Evolutionary conservation across 164 flowering plant genomes (phyloP), one percentile per base, ranked within the genome.

Genomic region (Platanus orientalis): DNA sequence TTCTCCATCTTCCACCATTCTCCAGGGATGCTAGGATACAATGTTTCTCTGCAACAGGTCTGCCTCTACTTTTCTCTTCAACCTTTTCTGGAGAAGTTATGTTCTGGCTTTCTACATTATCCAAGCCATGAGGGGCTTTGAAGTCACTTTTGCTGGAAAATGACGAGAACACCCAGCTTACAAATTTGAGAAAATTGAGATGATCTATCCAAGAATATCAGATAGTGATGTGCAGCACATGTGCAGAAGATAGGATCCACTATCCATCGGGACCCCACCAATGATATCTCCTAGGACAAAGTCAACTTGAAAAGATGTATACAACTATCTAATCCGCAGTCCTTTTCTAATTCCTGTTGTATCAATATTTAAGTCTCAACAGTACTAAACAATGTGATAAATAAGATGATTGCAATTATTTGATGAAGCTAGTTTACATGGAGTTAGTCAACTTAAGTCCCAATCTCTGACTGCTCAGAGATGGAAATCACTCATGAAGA

Each of bases 1-100:
- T 79, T 76, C 71, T 85, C 66, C 75, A 75, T 64, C 59, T 78
- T 17, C 54, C 60, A 14, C 36, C 76, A 42, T 53, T 76, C n/a
- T 67, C 58, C 1, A 76, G 66, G 20, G 72, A 54, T 50, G 32
- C 56, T 53, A 65, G 39, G 25, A 44, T 21, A 56, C 27, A 67
- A 32, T 67, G 32, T 19, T 44, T 61, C 51, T 63, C 65, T 14
- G 45, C 39, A 45, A 28, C 57, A 67, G 47, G 50, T 59, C 59
- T 68, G 14, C 60, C 45, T 30, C 63, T 55, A 54, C 40, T 66
- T 13, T 59, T 10, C 54, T 73, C 68, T 1, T 20, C 68, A 64
- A 54, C 75, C 47, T 47, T 57, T 21, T 26, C 74, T n/a, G n/a
- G n/a, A 44, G 71, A 63, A 61, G 70, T 65, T 3, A 32, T 12